A percentile compares a stretch with the other conserved stretches of the same genome.
Conservation (phyloP, 2,329 filamentous ascomycete species). For the Cladosporium oxysporum region DNA sequence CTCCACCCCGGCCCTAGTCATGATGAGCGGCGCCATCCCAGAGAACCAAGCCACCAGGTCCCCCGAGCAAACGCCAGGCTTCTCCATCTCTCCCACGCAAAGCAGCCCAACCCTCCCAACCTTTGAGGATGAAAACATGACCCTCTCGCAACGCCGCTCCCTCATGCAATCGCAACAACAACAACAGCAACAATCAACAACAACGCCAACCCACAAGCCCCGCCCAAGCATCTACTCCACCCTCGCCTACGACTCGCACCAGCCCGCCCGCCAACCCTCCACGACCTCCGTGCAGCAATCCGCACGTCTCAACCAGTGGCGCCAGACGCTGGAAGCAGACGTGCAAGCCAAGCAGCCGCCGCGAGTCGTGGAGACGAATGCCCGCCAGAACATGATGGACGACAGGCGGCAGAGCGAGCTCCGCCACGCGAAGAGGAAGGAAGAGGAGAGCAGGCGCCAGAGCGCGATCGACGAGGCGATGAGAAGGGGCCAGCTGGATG, state of each 20-base stretch:
- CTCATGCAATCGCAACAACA: conserved; percentile 35
- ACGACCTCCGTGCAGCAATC: conserved; percentile 53
- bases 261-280: conserved; percentile 53
- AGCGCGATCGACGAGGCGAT: conserved; percentile 72
- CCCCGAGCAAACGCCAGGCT: conserved; percentile 21
- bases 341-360: conserved; percentile 28
- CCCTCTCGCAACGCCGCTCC: conserved; percentile 64
- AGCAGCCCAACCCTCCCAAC: conserved; percentile 2
- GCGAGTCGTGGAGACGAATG: conserved; percentile 37
- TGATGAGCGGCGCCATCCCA: conserved; percentile 26
- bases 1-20: conserved; percentile 33
- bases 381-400: conserved; percentile 53
- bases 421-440: conserved; percentile 59
- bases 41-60: conserved; percentile 22
- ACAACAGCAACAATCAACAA: conserved; percentile 16
- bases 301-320: conserved; percentile 66
- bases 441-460: conserved; percentile 60
- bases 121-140: conserved; percentile 65
- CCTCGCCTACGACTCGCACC: conserved; percentile 55
- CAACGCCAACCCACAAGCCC: conserved; percentile 21
- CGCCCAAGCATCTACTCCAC: conserved; percentile 16
- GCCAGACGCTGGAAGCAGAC: conserved; percentile 37
- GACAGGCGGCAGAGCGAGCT: conserved; percentile 65
- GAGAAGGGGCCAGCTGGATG: conserved; percentile 72
- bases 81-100: conserved; percentile 12